A percentile compares a stretch with the other conserved stretches of the same genome.
These are phyloP conservation scores for Heterobasidion irregulare DNA, from an alignment of 1,284 basidiomycete species.

Conservation along the genomic window DNA sequence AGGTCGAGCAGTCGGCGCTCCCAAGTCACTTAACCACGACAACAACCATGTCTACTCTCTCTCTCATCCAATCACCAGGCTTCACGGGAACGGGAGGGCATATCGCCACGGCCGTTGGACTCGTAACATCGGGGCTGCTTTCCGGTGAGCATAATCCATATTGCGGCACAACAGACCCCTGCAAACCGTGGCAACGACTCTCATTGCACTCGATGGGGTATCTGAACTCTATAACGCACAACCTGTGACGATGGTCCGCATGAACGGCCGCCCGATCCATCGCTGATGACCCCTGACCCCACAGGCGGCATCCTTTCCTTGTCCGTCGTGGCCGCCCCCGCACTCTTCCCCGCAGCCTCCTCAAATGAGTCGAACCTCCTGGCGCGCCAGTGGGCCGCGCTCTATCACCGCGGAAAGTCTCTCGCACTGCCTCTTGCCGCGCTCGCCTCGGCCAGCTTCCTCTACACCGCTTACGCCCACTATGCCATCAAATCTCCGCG, in stretches of 20 bases:
- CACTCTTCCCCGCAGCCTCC: conserved; percentile 3
- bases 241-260: neutral
- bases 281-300: neutral
- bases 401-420: neutral
- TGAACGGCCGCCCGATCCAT: neutral
- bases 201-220: too few relatives aligned
- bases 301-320: neutral
- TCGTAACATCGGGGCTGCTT: conserved; percentile 2
- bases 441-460: neutral
- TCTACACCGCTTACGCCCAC: conserved; percentile 2
- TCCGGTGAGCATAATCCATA: neutral
- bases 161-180: neutral
- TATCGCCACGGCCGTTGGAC: conserved; percentile 1
- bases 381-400: neutral
- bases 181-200: neutral
- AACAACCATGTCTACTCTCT: neutral
- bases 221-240: neutral
- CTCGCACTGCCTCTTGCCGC: neutral
- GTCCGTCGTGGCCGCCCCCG: conserved; percentile 1
- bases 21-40: neutral
- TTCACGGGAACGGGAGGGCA: neutral
- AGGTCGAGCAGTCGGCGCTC: too few relatives aligned
- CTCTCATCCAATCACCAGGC: neutral
- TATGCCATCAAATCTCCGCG: neutral
- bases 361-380: neutral